These are phyloP conservation scores for Podospora appendiculata DNA, from an alignment of 495 filamentous ascomycete species.

Conservation along the genomic window DNA sequence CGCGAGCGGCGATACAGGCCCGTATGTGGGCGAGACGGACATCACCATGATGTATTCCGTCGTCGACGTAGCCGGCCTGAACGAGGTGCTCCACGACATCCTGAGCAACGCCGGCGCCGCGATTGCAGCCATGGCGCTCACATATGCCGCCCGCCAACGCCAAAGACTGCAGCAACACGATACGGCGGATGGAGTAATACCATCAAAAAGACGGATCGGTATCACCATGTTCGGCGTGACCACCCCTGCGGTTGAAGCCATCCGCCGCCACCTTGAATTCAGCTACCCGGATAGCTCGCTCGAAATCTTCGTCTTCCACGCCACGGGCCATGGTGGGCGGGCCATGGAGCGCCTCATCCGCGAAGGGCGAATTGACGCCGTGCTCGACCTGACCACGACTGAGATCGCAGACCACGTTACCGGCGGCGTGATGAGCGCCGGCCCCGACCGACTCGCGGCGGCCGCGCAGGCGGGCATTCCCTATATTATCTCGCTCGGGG, in stretches of 20 bases:
- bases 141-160: conserved; percentile 20
- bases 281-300: conserved; percentile 7
- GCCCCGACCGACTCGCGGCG: conserved; percentile 42
- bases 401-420: conserved; percentile 56
- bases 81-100: conserved; percentile 46
- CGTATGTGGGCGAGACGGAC: conserved; percentile 56
- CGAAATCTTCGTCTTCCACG: conserved; percentile 59
- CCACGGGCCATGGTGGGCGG: conserved; percentile 57
- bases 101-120: conserved; percentile 54
- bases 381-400: conserved; percentile 62
- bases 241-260: conserved; percentile 48
- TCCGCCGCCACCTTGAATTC: conserved; percentile 36
- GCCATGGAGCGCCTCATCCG: conserved; percentile 58
- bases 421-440: conserved; percentile 55
- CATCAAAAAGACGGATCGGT: conserved; percentile 39
- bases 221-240: conserved; percentile 74
- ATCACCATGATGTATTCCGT: conserved; percentile 64
- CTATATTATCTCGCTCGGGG: conserved; percentile 55
- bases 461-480: conserved; percentile 49
- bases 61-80: conserved; percentile 61
- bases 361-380: conserved; percentile 48
- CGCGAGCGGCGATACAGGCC: conserved; percentile 51
- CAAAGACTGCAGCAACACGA: not conserved
- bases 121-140: conserved; percentile 46
- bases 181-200: not conserved